Base-by-base conservation (phyloP, 2,329 filamentous ascomycete genomes). In the Huntiella savannae region DNA sequence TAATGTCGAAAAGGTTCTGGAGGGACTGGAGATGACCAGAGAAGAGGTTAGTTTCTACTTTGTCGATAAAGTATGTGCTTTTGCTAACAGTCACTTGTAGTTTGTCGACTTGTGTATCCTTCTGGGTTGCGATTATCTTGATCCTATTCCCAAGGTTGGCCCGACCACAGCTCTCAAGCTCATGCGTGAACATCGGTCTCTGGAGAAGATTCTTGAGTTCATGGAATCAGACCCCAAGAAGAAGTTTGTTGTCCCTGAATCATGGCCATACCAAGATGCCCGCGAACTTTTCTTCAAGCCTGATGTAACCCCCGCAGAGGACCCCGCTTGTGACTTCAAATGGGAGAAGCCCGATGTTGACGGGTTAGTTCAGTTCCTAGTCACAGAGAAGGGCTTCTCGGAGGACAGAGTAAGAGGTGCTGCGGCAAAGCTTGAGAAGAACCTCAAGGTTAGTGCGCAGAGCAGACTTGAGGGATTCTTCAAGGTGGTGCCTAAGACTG, bases 51-150 rank as follows among this genome's bases (percentile, higher is more conserved):
- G 60, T 54, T 13, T 28, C 15, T 7, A 2, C 46, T 10, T 19
- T 49, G 13, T 19, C 33, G 16, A 42, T 11, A 10, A 5, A 17
- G 5, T 10, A 28, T 28, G 22, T 10, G 22, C 22, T 28, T 36
- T n/a, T 36, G 15, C 22, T 34, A 40, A 46, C 19, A 4, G 28
- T 15, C 1, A 8, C 11, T 13, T 43, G 4, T 57, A 95, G 80
- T 98, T 98, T 60, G 86, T 98, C 56, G 91, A 98, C 61, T 77
- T 98, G 43, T 98, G 91, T 59, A 98, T 98, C 56, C 74, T 98
- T 8, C 81, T 98, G 40, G 91, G 91, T 55, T 98, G 91, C 63
- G 91, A 98, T 60, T 98, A 98, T 59, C 77, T 96, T 58, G 91
- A 98, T 55, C 88, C 91, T 0, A 82, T 98, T 54, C 91, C 91